phyloP scores from a whole-genome alignment of 306 rosid genomes.

The Vigna hirtella region DNA sequence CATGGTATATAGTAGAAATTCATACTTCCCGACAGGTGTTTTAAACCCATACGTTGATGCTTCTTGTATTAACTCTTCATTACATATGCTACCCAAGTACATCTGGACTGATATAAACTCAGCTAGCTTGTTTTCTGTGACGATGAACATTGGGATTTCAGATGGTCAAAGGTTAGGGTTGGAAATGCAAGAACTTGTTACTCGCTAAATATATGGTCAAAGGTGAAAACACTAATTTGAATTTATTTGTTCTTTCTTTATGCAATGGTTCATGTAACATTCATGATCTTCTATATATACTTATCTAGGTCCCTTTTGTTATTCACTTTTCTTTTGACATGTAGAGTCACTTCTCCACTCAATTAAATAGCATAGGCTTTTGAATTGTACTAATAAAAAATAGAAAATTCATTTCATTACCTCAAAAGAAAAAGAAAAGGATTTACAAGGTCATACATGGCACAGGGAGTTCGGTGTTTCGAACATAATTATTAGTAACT shows the following conservation, averaged over 20 bases:
- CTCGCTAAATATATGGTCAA: not conserved
- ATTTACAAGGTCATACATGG: not conserved
- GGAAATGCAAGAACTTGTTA: not conserved
- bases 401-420: not conserved
- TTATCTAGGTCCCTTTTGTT: not conserved
- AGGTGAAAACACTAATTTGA: constrained; percentile 13
- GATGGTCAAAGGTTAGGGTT: not conserved
- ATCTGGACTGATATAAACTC: not conserved
- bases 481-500: not conserved
- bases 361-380: not conserved
- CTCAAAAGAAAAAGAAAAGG: not conserved
- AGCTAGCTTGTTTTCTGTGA: not conserved
- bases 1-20: not conserved
- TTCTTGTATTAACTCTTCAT: not conserved
- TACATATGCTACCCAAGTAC: not conserved
- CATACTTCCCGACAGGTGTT: not conserved
- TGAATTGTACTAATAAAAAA: constrained; percentile 8
- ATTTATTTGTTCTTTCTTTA: constrained; percentile 1
- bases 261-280: no score
- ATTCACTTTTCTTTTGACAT: not conserved
- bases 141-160: not conserved
- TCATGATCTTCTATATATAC: not conserved
- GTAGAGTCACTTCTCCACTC: not conserved
- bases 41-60: not conserved
- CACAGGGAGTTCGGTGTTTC: not conserved